phyloP scores from a whole-genome alignment of 768 basidiomycete genomes.

The Nidularia sp. region DNA sequence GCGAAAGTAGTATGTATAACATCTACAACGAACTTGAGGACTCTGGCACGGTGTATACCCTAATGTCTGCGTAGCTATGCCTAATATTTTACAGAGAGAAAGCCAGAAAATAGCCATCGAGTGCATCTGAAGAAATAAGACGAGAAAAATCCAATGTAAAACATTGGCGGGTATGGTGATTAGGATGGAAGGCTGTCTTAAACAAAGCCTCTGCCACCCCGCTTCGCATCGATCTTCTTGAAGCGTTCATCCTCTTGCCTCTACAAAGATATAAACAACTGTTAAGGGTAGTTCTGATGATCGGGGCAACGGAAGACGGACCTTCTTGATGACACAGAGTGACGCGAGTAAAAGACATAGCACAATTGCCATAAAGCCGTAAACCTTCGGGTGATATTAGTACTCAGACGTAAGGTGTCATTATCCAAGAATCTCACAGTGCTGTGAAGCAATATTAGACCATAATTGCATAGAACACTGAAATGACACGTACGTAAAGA shows the following conservation, averaged over 20 bases:
- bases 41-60: too few relatives aligned
- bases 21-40: too few relatives aligned
- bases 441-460: slow-evolving; percentile 18
- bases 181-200: slow-evolving; percentile 17
- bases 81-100: too few relatives aligned
- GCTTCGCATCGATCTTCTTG: slow-evolving; percentile 85
- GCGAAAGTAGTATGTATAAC: too few relatives aligned
- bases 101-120: too few relatives aligned
- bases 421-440: slow-evolving; percentile 26
- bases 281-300: slow-evolving; percentile 1
- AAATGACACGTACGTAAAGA: slow-evolving; percentile 70
- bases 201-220: slow-evolving; percentile 84
- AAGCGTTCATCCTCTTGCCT: slow-evolving; percentile 80
- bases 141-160: too few relatives aligned
- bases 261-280: slow-evolving; percentile 28
- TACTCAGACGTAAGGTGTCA: too few relatives aligned
- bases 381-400: slow-evolving; percentile 37
- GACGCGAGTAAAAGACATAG: slow-evolving; percentile 74
- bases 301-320: slow-evolving; percentile 15
- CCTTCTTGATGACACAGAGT: slow-evolving; percentile 83
- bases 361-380: slow-evolving; percentile 82
- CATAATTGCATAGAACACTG: neutral
- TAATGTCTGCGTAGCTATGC: too few relatives aligned
- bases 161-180: too few relatives aligned
- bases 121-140: too few relatives aligned